Evolutionary conservation across 1,284 basidiomycete genomes (phyloP).

Genomic region (Sporisorium sorghi): DNA sequence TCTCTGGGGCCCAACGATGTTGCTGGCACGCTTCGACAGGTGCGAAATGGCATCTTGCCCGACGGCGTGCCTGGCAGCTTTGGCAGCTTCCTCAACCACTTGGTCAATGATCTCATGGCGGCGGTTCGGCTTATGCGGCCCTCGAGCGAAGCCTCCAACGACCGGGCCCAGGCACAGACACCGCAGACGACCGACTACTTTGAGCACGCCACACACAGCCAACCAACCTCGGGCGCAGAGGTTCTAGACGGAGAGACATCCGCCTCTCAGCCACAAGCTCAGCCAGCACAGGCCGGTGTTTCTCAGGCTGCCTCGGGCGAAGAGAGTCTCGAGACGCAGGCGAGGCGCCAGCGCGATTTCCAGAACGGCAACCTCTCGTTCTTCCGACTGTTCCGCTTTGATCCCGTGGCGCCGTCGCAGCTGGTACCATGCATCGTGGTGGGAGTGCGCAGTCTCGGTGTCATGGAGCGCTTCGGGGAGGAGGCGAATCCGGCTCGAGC

Average conservation of each 20-base stretch:
- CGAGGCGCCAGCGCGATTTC: conserved; percentile 55
- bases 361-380: conserved; percentile 63
- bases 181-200: conserved; percentile 40
- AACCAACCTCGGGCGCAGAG: conserved; percentile 35
- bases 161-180: conserved; percentile 17
- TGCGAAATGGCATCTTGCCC: conserved; percentile 48
- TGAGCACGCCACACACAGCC: conserved; percentile 21
- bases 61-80: conserved; percentile 60
- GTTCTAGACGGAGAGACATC: conserved; percentile 34
- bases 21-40: conserved; percentile 45
- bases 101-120: conserved; percentile 55
- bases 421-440: conserved; percentile 65
- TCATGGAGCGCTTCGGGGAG: conserved; percentile 50
- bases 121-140: conserved; percentile 54
- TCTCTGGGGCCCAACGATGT: conserved; percentile 51
- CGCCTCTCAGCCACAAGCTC: conserved; percentile 2
- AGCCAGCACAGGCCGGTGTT: neutral
- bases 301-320: neutral
- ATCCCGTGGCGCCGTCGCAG: conserved; percentile 44
- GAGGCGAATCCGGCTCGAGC: conserved; percentile 28
- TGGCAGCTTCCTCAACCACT: conserved; percentile 59
- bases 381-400: conserved; percentile 66
- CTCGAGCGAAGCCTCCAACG: conserved; percentile 18
- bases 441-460: conserved; percentile 62
- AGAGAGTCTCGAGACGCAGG: conserved; percentile 34